Percentiles rank a stretch among this genome's conserved stretches.
phyloP scores from a whole-genome alignment of 257 asterid species.

The Osmanthus fragrans region DNA sequence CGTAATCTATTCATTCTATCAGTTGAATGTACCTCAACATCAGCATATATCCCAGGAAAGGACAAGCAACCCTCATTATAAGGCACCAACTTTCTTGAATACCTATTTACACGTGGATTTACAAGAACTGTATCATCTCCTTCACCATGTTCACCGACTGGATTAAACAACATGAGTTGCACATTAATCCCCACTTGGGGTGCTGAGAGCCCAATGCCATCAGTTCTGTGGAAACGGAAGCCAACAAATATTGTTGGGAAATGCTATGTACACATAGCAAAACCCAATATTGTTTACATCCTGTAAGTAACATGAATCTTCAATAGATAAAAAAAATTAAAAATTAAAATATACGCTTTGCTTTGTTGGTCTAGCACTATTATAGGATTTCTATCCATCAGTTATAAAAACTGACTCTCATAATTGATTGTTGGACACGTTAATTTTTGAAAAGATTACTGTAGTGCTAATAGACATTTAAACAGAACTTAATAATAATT shows the following conservation, averaged over 20 bases:
- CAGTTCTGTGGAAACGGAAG: constrained; percentile 68
- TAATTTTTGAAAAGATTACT: neutral
- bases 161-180: constrained; percentile 90
- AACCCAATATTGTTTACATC: constrained; percentile 45
- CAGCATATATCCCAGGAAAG: constrained; percentile 73
- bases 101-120: constrained; percentile 73
- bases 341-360: too few relatives aligned
- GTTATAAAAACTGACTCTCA: neutral
- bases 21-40: constrained; percentile 57
- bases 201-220: constrained; percentile 94
- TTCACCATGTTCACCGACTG: constrained; percentile 74
- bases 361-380: neutral
- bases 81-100: constrained; percentile 60
- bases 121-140: constrained; percentile 91
- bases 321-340: neutral
- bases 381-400: neutral
- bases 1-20: neutral
- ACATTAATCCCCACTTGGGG: constrained; percentile 93
- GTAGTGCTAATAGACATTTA: neutral
- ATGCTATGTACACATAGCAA: too few relatives aligned
- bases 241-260: constrained; percentile 45
- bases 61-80: constrained; percentile 89
- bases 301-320: constrained; percentile 33
- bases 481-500: neutral
- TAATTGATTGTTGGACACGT: neutral